These are phyloP conservation scores for Venturia carpophila DNA, from an alignment of 2,329 filamentous ascomycete genomes.

Conservation along the genomic window DNA sequence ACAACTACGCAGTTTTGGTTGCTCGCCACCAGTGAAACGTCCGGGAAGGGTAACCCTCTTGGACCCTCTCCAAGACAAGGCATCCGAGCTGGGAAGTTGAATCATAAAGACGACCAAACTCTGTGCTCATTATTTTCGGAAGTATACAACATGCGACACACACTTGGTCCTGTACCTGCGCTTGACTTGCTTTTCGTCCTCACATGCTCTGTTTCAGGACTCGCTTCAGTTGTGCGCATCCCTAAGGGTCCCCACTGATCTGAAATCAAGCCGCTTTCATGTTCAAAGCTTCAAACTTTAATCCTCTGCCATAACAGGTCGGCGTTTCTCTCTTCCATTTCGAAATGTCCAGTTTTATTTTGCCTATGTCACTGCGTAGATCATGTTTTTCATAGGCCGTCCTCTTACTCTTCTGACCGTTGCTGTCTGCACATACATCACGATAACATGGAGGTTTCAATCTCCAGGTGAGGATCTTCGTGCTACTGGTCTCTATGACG, in stretches of 20 bases:
- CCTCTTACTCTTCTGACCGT: constrained; percentile 14
- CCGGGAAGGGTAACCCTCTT: not conserved
- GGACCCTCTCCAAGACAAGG: not conserved
- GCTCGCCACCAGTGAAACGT: not conserved
- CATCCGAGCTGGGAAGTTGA: not conserved
- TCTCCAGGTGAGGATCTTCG: not conserved
- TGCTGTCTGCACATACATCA: constrained; percentile 15
- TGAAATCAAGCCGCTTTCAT: constrained; percentile 8
- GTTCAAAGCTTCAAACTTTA: constrained; percentile 4
- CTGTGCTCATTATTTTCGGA: not conserved
- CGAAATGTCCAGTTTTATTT: not conserved
- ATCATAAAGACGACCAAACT: constrained; percentile 1
- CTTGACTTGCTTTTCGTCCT: constrained; percentile 10
- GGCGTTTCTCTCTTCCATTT: not conserved
- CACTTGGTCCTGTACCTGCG: constrained; percentile 3
- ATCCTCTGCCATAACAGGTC: constrained; percentile 2
- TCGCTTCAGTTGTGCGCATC: constrained; percentile 6
- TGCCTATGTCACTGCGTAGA: constrained; percentile 1
- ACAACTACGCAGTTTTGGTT: not conserved
- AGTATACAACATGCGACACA: constrained; percentile 8
- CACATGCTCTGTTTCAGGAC: constrained; percentile 9
- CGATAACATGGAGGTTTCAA: constrained; percentile 12
- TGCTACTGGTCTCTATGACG: constrained; percentile 11
- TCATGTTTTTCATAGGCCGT: constrained; percentile 15
- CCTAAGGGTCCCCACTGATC: not conserved